Evolutionary conservation across 2,329 filamentous ascomycete species (phyloP).

Genomic region (Fusarium buharicum): DNA sequence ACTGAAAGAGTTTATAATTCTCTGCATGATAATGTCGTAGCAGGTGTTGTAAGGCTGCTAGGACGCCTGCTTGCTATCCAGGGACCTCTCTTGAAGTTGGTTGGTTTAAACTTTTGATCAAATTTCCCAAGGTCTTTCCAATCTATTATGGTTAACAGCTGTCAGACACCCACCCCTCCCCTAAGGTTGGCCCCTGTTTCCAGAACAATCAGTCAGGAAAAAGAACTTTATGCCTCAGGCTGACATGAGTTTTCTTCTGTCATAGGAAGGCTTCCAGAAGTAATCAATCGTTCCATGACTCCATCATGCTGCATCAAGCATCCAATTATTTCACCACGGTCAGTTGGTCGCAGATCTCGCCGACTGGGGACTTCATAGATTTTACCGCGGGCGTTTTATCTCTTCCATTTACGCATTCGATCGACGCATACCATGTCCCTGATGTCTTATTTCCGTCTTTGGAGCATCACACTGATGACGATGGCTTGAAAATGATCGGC

Average conservation of each 20-base stretch:
- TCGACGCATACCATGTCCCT: slow-evolving; percentile 17
- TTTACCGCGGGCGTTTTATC: slow-evolving; percentile 27
- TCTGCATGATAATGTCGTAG: slow-evolving; percentile 4
- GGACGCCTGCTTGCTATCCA: slow-evolving; percentile 1
- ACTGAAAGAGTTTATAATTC: slow-evolving; percentile 16
- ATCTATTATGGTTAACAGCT: slow-evolving; percentile 23
- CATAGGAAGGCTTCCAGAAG: slow-evolving; percentile 40
- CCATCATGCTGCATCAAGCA: slow-evolving; percentile 32
- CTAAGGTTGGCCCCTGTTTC: slow-evolving; percentile 29
- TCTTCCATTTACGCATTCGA: slow-evolving; percentile 13
- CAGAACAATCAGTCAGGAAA: slow-evolving; percentile 31
- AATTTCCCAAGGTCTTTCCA: slow-evolving; percentile 13
- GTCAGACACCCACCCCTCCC: slow-evolving; percentile 10
- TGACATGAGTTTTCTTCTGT: slow-evolving; percentile 20
- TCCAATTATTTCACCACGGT: slow-evolving; percentile 23
- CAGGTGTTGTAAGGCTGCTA: slow-evolving; percentile 17
- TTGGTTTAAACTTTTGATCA: slow-evolving; percentile 4
- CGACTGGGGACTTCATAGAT: slow-evolving; percentile 31
- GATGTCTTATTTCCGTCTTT: slow-evolving; percentile 8
- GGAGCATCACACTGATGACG: slow-evolving; percentile 26
- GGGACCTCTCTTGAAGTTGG: slow-evolving; percentile 8
- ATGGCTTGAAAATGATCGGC: slow-evolving; percentile 30
- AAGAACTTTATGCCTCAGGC: slow-evolving; percentile 31
- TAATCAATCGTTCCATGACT: slow-evolving; percentile 35
- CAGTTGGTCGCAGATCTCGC: slow-evolving; percentile 38